Evolutionary conservation across 208 protist species (phyloP).

Genomic region (Leptomonas pyrrhocoris): DNA sequence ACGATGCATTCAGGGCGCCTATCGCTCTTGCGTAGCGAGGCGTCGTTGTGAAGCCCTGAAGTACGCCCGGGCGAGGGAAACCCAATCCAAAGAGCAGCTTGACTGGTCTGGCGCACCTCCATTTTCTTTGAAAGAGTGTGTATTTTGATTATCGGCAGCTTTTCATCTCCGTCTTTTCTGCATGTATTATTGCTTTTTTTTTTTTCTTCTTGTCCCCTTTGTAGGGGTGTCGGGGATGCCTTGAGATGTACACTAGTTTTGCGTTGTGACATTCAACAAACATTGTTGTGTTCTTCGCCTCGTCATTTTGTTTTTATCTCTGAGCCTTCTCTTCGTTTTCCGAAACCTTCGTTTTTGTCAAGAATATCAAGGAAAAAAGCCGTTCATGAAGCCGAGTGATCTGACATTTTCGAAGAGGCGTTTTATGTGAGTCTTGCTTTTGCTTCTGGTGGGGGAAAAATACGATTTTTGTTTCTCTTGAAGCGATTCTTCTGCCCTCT

Average conservation of each 20-base stretch:
- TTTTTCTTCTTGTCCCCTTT: constrained; percentile 25
- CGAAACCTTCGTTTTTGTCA: too few species aligned
- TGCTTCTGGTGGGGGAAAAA: too few species aligned
- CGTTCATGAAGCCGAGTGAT: too few species aligned
- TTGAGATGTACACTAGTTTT: background rate
- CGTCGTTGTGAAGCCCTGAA: constrained; percentile 26
- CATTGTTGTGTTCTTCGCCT: background rate
- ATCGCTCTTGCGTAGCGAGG: constrained; percentile 25
- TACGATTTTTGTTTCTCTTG: too few species aligned
- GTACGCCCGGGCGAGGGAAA: constrained; percentile 14
- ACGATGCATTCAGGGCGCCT: constrained; percentile 27
- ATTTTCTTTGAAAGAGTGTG: constrained; percentile 31
- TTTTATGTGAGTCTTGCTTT: too few species aligned
- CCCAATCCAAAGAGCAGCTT: background rate
- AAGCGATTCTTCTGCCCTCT: too few species aligned
- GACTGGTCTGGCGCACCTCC: background rate
- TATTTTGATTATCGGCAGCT: constrained; percentile 11
- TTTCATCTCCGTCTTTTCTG: constrained; percentile 4
- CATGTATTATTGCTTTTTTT: constrained; percentile 4
- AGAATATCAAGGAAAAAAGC: too few species aligned
- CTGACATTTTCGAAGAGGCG: too few species aligned
- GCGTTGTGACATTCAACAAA: background rate
- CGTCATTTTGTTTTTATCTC: too few species aligned
- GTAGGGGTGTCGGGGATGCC: background rate
- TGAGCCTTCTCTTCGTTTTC: background rate